These are phyloP conservation scores for Aspergillus egyptiacus DNA, from an alignment of 495 filamentous ascomycete species.

Conservation along the genomic window DNA sequence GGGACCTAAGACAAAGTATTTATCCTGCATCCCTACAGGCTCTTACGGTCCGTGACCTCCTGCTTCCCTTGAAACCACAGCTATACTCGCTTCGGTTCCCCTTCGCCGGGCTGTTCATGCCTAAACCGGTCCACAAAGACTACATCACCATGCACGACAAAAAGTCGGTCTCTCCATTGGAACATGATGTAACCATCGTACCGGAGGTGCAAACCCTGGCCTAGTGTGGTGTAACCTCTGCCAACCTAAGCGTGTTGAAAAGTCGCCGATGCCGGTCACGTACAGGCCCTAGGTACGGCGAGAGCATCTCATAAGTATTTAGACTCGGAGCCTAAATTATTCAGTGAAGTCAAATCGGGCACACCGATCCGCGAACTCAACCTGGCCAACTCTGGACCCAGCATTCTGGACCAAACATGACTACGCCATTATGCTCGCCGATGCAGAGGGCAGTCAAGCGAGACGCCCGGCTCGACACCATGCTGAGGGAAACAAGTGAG, in stretches of 20 bases:
- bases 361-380: constrained; percentile 47
- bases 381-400: constrained; percentile 61
- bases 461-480: constrained; percentile 53
- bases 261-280: constrained; percentile 34
- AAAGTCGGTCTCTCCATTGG: constrained; percentile 32
- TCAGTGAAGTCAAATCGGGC: constrained; percentile 45
- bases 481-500: constrained; percentile 53
- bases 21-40: constrained; percentile 6
- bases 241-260: constrained; percentile 27
- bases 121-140: constrained; percentile 31
- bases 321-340: constrained; percentile 38
- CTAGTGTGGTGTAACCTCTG: constrained; percentile 39
- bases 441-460: constrained; percentile 54
- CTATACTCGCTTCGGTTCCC: neutral
- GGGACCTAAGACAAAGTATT: constrained; percentile 9
- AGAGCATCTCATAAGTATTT: constrained; percentile 44
- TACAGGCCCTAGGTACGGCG: constrained; percentile 59
- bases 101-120: constrained; percentile 21
- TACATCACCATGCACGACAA: constrained; percentile 35
- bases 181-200: constrained; percentile 32
- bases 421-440: constrained; percentile 55
- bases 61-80: neutral
- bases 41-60: constrained; percentile 1
- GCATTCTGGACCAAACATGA: constrained; percentile 56
- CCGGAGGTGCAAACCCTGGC: constrained; percentile 30